Base-by-base conservation (phyloP, 164 flowering plant genomes). In the Akebia trifoliata region DNA sequence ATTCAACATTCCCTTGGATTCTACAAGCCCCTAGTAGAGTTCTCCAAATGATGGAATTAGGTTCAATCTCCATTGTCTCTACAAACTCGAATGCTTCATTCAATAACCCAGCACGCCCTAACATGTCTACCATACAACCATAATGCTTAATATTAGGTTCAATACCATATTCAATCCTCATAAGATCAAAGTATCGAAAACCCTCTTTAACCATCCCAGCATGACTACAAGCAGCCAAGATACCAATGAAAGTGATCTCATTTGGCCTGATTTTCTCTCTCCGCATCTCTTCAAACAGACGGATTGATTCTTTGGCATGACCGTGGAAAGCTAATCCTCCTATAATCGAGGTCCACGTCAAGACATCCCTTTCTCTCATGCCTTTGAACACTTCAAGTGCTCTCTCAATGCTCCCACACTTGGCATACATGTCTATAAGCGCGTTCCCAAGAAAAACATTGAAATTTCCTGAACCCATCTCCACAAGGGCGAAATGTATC, bases 281-380 rank as follows among this genome's bases (percentile, higher is more conserved):
- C 55, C 3, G 67, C 90, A 84, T 79, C 64, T 78, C 70, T 1
- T 4, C 49, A 50, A 84, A 82, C 47, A 78, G 45, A 4, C 54
- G 28, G 6, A 84, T 68, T 18, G 87, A 57, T 50, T 75, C 71
- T 57, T 72, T 70, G 5, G 67, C 72, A 61, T 75, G 72, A n/a
- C 90, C 90, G 59, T 82, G 81, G 50, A 80, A 66, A 64, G 87
- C 90, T 61, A 80, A 64, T 3, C 83, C 87, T 26, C 72, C 72
- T 28, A 84, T 67, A 5, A 79, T 54, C 0, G 85, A 73, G 61
- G 80, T 84, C 90, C 90, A 84, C 4, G 87, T 51, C 0, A 85
- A 66, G 0, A 72, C 69, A 57, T 82, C 87, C 59, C 54, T 81
- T 48, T 75, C 76, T 50, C 60, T 69, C 83, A 82, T 78, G 52